Conservation (phyloP, 768 basidiomycete genomes). For the Phanerochaete sordida region DNA sequence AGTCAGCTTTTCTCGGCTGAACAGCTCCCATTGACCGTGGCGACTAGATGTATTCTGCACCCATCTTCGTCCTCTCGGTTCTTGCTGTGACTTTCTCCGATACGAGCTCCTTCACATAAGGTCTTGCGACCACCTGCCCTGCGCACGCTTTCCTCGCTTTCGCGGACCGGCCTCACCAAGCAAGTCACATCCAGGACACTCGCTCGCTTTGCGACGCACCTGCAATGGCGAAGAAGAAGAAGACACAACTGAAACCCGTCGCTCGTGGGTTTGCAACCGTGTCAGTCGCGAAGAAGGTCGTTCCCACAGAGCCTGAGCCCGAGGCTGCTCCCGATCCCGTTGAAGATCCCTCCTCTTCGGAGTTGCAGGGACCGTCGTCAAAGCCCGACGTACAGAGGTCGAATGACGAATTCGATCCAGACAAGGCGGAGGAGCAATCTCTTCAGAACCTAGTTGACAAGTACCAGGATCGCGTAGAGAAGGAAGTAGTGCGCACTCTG, state of each 20-base stretch:
- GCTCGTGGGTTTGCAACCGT: slow-evolving; percentile 78
- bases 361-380: slow-evolving; percentile 14
- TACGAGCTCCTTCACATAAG: not conserved
- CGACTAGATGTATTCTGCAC: slow-evolving; percentile 1
- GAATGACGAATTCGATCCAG: slow-evolving; percentile 20
- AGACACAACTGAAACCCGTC: slow-evolving; percentile 72
- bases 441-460: slow-evolving; percentile 77
- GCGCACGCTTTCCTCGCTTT: not conserved
- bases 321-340: slow-evolving; percentile 14
- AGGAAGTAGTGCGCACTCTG: slow-evolving; percentile 67
- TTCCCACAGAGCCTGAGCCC: slow-evolving; percentile 21
- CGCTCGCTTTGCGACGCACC: not conserved
- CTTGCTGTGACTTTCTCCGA: not conserved
- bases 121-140: not conserved
- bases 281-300: slow-evolving; percentile 75
- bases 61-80: not conserved
- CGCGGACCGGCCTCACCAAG: not conserved
- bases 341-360: slow-evolving; percentile 20
- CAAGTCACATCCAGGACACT: not conserved
- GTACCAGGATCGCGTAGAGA: slow-evolving; percentile 84
- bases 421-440: slow-evolving; percentile 47
- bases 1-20: not conserved
- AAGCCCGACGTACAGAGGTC: not conserved
- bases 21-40: not conserved
- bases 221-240: slow-evolving; percentile 81